These are phyloP conservation scores for Pyrus communis DNA, from an alignment of 306 rosid genomes.

Conservation along the genomic window DNA sequence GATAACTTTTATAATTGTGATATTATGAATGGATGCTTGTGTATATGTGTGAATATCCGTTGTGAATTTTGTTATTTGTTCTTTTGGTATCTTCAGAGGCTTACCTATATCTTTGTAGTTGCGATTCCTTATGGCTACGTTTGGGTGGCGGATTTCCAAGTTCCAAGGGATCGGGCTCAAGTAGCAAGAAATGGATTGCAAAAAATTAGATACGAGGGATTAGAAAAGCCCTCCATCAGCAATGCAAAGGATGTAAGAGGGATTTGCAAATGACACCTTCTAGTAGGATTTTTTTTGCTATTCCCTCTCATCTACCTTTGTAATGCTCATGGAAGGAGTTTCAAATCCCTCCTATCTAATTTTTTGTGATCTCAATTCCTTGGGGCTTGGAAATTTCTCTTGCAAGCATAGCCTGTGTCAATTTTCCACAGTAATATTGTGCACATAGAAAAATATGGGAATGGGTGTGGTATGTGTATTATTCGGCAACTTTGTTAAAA, in stretches of 20 bases:
- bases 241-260: background rate
- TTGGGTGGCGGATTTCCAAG: background rate
- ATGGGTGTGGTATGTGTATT: no score
- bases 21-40: background rate
- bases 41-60: background rate
- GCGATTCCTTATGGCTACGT: background rate
- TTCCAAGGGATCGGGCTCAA: background rate
- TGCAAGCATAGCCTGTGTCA: background rate
- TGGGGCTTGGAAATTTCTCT: background rate
- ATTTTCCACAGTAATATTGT: background rate
- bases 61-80: background rate
- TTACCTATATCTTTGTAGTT: background rate
- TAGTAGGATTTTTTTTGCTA: no score
- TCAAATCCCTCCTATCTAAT: no score
- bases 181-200: background rate
- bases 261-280: no score
- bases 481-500: no score
- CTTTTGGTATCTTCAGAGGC: background rate
- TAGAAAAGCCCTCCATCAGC: background rate
- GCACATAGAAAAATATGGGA: background rate
- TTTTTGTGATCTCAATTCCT: background rate
- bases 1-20: background rate
- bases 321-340: no score
- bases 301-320: no score
- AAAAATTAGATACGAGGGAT: background rate